Base-by-base conservation (phyloP, 495 filamentous ascomycete genomes). In the Trichoderma reesei region DNA sequence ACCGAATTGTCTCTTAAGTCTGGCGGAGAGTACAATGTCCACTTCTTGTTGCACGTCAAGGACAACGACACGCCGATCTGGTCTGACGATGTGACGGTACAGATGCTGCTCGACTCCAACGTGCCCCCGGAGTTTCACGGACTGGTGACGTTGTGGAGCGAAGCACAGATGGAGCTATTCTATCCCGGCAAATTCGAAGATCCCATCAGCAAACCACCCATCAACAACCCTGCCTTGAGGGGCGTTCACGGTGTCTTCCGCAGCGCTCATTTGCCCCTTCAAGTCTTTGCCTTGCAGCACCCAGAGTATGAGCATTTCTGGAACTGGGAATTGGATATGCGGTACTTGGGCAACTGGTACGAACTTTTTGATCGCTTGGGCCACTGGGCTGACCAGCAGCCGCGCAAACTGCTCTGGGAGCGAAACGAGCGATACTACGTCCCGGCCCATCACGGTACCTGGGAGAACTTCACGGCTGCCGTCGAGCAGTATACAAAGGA, bases 281-380 rank as follows among this genome's bases (percentile, higher is more conserved):
- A 97, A 72, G 88, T 90, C 72, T 98, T 96, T 67, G 88, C 93
- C n/a, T 82, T 89, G 68, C 82, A 83, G 46, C 93, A 98, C 73
- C 89, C 90, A 0, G 90, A 97, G 71, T 98, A 94, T 73, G 91
- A 92, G 51, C 91, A 87, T 74, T 89, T 93, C 74, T 98, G 94
- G 94, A 92, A 98, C 72, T 97, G 91, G 92, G 94, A 98, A 75
- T 92, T 98, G 85, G 94, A 98, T 72, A 86, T 91, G 65, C 85
- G 94, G 2, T 95, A 92, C 75, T 89, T 90, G 0, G 94, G 94
- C 26, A 90, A 96, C 73, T 96, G 88, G 80, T 97, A 97, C 75
- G 88, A 96, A 69, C 79, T 98, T 11, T 95, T 98, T 71, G 83
- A 88, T 64, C 84, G 86, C 65, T 82, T 94, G 42, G 77, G 76